Conservation (phyloP, 148 eudicot species). For the Rhododendron molle region DNA sequence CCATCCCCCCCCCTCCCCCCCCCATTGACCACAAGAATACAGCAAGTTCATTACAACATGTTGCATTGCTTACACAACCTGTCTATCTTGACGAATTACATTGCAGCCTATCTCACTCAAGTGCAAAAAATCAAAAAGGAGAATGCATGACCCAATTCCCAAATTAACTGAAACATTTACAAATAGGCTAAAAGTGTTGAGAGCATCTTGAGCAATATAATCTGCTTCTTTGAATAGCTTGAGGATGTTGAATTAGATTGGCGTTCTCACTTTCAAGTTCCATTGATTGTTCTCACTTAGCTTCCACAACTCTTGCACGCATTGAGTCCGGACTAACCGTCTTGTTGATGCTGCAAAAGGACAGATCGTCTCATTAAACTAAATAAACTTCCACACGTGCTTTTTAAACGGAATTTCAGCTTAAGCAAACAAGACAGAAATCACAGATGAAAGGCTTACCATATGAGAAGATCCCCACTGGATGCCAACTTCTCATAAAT, state of each 20-base stretch:
- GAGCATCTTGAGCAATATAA: neutral
- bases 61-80: neutral
- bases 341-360: conserved; percentile 61
- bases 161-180: conserved; percentile 1
- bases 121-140: neutral
- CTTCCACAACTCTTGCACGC: conserved; percentile 55
- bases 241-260: neutral
- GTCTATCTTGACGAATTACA: neutral
- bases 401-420: neutral
- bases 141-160: neutral
- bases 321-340: conserved; percentile 44
- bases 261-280: too few relatives aligned
- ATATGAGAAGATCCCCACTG: conserved; percentile 59
- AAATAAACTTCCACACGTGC: neutral
- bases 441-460: conserved; percentile 33
- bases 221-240: neutral
- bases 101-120: neutral
- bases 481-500: conserved; percentile 46
- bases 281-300: conserved; percentile 40
- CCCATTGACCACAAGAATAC: neutral
- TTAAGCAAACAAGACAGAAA: neutral
- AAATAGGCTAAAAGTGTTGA: neutral
- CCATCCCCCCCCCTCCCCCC: too few relatives aligned
- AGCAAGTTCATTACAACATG: too few relatives aligned
- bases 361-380: neutral